Percentiles rank a stretch among this genome's conserved stretches.
Conservation (phyloP, 352 stramenopile species). For the Pythium phragmiticola region DNA sequence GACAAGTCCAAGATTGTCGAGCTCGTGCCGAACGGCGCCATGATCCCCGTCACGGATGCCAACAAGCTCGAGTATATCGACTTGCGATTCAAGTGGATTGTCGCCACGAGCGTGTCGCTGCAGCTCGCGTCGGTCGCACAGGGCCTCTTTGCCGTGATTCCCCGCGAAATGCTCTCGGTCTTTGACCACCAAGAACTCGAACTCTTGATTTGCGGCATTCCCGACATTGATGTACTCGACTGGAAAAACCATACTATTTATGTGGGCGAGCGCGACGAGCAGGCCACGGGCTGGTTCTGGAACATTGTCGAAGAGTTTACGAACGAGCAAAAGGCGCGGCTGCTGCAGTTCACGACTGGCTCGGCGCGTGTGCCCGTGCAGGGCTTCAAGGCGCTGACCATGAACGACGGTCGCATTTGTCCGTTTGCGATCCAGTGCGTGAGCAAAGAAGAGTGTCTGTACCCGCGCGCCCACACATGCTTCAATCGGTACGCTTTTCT, state of each 20-base stretch:
- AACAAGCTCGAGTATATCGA: conserved; percentile 98
- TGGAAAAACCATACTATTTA: conserved; percentile 98
- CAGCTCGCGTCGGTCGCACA: conserved; percentile 94
- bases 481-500: conserved; percentile 69
- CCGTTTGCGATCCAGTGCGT: conserved; percentile 87
- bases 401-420: conserved; percentile 87
- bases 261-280: conserved; percentile 77
- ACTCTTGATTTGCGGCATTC: conserved; percentile 97
- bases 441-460: conserved; percentile 74
- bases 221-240: conserved; percentile 96
- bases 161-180: conserved; percentile 91
- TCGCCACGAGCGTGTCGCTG: conserved; percentile 70
- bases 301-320: conserved; percentile 93
- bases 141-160: conserved; percentile 97
- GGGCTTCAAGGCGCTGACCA: conserved; percentile 86
- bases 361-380: conserved; percentile 93
- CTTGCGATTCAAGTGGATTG: conserved; percentile 86
- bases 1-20: conserved; percentile 90
- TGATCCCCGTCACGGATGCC: conserved; percentile 95
- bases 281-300: conserved; percentile 97
- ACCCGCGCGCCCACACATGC: conserved; percentile 82
- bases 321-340: conserved; percentile 93
- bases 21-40: conserved; percentile 92
- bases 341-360: conserved; percentile 98
- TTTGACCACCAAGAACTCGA: conserved; percentile 98